Evolutionary conservation across 768 basidiomycete genomes (phyloP), one percentile per base, ranked within the genome.

Genomic region (Saitozyma sp.): DNA sequence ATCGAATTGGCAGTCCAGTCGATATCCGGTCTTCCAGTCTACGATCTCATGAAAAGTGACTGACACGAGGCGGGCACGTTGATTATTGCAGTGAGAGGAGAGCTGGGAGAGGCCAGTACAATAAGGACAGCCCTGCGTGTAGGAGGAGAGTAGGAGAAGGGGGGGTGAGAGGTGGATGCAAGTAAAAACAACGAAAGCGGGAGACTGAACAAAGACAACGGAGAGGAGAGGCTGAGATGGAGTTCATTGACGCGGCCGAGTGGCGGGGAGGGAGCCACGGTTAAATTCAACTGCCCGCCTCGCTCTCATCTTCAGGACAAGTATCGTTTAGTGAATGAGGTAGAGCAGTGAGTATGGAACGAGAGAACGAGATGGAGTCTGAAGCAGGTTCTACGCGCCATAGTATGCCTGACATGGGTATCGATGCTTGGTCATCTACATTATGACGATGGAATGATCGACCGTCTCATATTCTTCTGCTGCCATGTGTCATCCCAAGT

Each of bases 221-320:
- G 42, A 10, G 40, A 11, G 20, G 11, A 51, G 58, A 59, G 7
- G 50, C 17, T 2, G 58, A 56, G 48, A 11, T 56, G 46, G 40
- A 48, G 50, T 40, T 19, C 50, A 41, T 20, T 55, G 50, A 51
- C n/a, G 20, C 13, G 37, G 48, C 51, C 8, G 38, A 57, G 9
- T 9, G 20, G 14, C 9, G 14, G 9, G 19, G 42, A 17, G 19
- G 45, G 39, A 50, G 29, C 20, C 14, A 46, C 16, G 19, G 16
- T 3, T 16, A 37, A 10, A 41, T 42, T 56, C 29, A 14, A 13
- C 14, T 2, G 29, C 29, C 29, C 29, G 5, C 29, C 29, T 29
- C 29, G 29, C 29, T 29, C 29, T 29, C 29, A 29, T 29, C 5
- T 29, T 29, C 29, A 5, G 29, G 29, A 39, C n/a, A 52, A 29